These are phyloP conservation scores for Suhomyces ambrosiae DNA, from an alignment of 1,139 yeast species.

Conservation along the genomic window DNA sequence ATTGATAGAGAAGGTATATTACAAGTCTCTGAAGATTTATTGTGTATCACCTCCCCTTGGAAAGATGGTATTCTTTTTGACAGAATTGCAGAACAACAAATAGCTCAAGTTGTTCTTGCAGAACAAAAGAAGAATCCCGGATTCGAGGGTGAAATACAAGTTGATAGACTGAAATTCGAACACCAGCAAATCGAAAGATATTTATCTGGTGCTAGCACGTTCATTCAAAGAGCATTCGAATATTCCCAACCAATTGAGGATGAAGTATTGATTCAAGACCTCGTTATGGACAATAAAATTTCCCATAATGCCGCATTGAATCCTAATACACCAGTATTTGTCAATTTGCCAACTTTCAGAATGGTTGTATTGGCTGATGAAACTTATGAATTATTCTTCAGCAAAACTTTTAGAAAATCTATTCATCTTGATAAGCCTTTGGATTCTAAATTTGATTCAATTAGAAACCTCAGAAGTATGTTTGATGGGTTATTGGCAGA, in stretches of 20 bases:
- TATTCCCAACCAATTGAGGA: constrained; percentile 71
- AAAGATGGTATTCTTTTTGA: constrained; percentile 67
- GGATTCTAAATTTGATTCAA: constrained; percentile 47
- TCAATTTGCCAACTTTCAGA: constrained; percentile 86
- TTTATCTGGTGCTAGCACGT: constrained; percentile 82
- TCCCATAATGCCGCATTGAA: constrained; percentile 76
- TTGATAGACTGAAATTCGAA: constrained; percentile 64
- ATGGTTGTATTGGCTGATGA: constrained; percentile 96
- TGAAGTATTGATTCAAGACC: constrained; percentile 45
- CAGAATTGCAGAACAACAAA: constrained; percentile 56
- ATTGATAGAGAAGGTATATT: constrained; percentile 80
- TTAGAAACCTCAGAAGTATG: constrained; percentile 77
- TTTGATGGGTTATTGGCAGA: constrained; percentile 91
- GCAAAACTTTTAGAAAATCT: constrained; percentile 63
- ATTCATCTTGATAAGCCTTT: constrained; percentile 66
- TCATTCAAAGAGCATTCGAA: constrained; percentile 86
- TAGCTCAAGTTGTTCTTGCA: constrained; percentile 68
- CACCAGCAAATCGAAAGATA: constrained; percentile 79
- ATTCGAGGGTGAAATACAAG: constrained; percentile 44
- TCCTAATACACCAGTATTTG: constrained; percentile 72
- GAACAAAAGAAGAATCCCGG: constrained; percentile 52
- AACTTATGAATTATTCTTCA: constrained; percentile 82
- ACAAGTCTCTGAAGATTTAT: constrained; percentile 81
- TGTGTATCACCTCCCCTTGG: constrained; percentile 84
- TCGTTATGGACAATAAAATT: constrained; percentile 41